A percentile compares a stretch with the other conserved stretches of the same genome.
phyloP scores from a whole-genome alignment of 1,284 basidiomycete genomes.

The Ganoderma meredithae region DNA sequence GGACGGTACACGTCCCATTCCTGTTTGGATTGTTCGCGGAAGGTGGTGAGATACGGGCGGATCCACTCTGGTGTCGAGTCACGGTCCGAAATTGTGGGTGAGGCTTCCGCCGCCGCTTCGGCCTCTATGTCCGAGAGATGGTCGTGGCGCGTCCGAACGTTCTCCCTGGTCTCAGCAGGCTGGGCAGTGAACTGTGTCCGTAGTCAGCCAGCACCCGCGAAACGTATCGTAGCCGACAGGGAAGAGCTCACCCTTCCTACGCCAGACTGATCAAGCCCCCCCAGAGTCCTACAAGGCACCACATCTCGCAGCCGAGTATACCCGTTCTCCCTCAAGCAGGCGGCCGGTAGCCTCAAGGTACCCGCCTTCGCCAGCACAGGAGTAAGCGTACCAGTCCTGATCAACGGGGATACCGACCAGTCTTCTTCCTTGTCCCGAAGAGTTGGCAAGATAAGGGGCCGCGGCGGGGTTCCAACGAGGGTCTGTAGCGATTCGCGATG shows the following conservation, averaged over 20 bases:
- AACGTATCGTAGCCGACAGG: neutral
- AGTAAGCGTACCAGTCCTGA: neutral
- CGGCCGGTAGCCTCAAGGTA: neutral
- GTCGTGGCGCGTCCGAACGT: neutral
- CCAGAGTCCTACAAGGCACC: conserved; percentile 1
- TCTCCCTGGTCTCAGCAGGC: neutral
- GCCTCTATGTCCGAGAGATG: neutral
- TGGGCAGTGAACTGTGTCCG: neutral
- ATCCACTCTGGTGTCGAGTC: conserved; percentile 27
- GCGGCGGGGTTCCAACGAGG: conserved; percentile 1
- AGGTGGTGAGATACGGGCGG: conserved; percentile 21
- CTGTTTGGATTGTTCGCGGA: conserved; percentile 26
- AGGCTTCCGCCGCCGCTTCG: too few relatives aligned
- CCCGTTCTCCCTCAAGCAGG: neutral
- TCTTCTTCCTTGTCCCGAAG: neutral
- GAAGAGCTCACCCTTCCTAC: neutral
- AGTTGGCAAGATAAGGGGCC: neutral
- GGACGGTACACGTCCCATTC: conserved; percentile 24
- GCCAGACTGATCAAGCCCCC: neutral
- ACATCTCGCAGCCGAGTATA: neutral
- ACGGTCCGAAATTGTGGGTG: conserved; percentile 2
- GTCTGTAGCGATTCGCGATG: neutral
- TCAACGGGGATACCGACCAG: neutral
- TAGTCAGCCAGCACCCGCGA: neutral
- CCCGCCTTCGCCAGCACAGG: neutral